Base-by-base conservation (phyloP, 2,329 filamentous ascomycete species). In the Leptosphaerulina australis region DNA sequence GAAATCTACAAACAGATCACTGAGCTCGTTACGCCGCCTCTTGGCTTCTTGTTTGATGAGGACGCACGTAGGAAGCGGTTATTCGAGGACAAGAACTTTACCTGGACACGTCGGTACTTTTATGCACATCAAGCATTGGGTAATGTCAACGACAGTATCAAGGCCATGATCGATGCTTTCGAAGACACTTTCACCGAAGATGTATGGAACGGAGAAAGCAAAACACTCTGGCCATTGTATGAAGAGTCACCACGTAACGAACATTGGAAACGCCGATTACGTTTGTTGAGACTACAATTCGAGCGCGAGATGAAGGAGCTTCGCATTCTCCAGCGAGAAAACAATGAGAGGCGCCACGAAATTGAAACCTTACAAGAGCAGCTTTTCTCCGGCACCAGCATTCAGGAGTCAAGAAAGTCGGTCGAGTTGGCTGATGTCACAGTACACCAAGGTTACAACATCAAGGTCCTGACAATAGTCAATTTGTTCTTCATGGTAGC, bases 81-180 rank as follows among this genome's bases (percentile, higher is more conserved):
- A 1, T 86, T 86, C 57, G 83, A 86, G 64, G 83, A 86, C 60
- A 75, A 77, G 43, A 70, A 82, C 45, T 85, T 84, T 59, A 85
- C 83, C 1, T 85, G 83, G 70, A 83, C 82, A 12, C 75, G 82
- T 0, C 77, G 83, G 12, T 85, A 86, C 60, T 86, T 85, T 62
- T 86, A 83, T 79, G 82, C 81, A 0, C 84, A 80, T 59, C 83
- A 85, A 67, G 83, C 82, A 2, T 76, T 85, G 3, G 82, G 81
- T 26, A 80, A 82, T 25, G 79, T 85, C 59, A 85, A 83, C 58
- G 80, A 82, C 38, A 78, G 78, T 53, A 83, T 86, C 63, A 80
- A 81, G 56, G 75, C 79, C 22, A 84, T 85, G 76, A 74, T 83
- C 8, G 74, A 81, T 36, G 76, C 81, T 8, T 85, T 83, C 60